Base-by-base conservation (phyloP, 352 stramenopile species). In the Phytophthora sp. region DNA sequence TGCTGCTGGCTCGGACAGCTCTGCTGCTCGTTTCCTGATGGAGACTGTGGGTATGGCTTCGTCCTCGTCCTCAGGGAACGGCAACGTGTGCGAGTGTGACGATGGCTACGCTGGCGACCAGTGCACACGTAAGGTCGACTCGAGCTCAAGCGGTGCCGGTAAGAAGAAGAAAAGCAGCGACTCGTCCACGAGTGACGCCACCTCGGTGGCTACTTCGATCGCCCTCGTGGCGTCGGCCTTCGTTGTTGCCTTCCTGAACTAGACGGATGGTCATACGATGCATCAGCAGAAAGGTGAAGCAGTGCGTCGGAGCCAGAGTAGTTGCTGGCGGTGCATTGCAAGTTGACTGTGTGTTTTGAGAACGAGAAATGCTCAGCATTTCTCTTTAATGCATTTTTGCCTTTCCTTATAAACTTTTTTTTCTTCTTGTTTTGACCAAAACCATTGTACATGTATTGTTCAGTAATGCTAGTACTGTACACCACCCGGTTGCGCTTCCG, bases 81-180 rank as follows among this genome's bases (percentile, higher is more conserved):
- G 46, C 44, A 79, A 82, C 63, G 57, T 76, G 51, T 92, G 83
- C 69, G 41, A 77, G 65, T 92, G 83, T 51, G 69, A 92, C 20
- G 50, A 61, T 15, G 83, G 83, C 42, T 92, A 78, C 57, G 68
- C 71, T n/a, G 84, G 82, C 4, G 68, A 74, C 55, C 80, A 88
- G 59, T 92, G 84, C 60, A 80, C 71, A 51, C 70, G 77, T 50
- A 80, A 90, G 74, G 63, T 86, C 20, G 60, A 63, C 44, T 79
- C 71, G 15, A 71, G 59, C 57, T 71, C 45, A 36, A 66, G 61
- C 33, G 44, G 52, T 15, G 27, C 54, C 30, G 57, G 54, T 41
- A 74, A 66, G 50, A 70, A 63, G 55, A 69, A 66, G 39, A 62
- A 63, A 31, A 57, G 29, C 18, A 63, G 60, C 36, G 60, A 38